Evolutionary conservation across 2,329 filamentous ascomycete genomes (phyloP).

Genomic region (Lasiodiplodia citricola): DNA sequence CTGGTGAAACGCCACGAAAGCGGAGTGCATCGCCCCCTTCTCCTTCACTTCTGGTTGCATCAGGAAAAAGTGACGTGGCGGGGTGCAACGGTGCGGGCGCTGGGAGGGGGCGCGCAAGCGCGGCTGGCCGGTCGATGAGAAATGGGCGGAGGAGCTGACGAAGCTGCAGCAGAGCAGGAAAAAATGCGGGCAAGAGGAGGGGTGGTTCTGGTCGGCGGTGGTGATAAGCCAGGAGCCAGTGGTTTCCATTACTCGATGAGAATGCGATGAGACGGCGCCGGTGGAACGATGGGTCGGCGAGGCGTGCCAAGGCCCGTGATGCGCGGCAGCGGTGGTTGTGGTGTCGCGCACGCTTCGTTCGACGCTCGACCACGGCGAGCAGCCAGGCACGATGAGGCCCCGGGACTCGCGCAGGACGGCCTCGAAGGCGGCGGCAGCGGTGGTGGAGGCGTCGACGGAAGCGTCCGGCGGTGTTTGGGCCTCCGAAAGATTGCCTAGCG

Average conservation of each 20-base stretch:
- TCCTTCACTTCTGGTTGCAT: no score
- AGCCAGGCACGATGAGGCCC: neutral
- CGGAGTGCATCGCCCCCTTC: no score
- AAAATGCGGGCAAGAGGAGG: constrained; percentile 1
- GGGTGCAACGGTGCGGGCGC: neutral
- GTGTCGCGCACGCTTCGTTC: neutral
- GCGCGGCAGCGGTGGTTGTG: neutral
- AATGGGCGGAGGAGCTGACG: neutral
- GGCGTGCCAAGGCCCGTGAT: constrained; percentile 5
- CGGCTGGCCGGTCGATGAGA: neutral
- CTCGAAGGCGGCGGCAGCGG: neutral
- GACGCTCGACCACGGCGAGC: neutral
- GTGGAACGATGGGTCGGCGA: neutral
- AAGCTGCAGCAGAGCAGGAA: neutral
- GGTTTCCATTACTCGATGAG: constrained; percentile 25
- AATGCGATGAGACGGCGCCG: constrained; percentile 20
- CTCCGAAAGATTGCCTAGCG: constrained; percentile 21
- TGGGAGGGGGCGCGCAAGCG: neutral
- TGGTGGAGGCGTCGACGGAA: neutral
- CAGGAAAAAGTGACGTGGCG: neutral
- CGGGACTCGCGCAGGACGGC: neutral
- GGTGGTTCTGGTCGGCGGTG: constrained; percentile 1
- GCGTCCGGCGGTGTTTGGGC: neutral
- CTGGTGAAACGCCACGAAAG: no score
- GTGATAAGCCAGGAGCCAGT: neutral